Conservation (phyloP, 345 rosid species). For the Pseudoturritis turrita region DNA sequence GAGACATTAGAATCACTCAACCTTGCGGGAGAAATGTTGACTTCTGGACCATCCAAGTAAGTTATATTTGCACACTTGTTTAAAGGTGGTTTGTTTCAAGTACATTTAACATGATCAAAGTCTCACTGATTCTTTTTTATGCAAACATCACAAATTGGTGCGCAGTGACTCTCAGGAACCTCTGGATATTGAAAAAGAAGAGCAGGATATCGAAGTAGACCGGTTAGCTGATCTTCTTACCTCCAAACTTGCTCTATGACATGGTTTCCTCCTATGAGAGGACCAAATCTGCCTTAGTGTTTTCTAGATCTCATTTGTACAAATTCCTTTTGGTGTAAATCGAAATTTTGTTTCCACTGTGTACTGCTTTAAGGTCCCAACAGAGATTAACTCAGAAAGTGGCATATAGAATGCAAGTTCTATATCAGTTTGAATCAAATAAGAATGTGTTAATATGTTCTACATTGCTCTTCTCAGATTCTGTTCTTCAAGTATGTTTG, state of each 20-base stretch:
- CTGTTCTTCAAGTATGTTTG: not conserved
- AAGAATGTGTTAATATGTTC: not conserved
- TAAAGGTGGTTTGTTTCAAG: not conserved
- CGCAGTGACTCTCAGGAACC: not conserved
- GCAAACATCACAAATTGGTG: not conserved
- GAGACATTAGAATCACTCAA: constrained; percentile 7
- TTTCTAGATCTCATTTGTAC: not conserved
- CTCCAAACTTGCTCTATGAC: constrained; percentile 5
- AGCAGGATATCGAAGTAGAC: constrained; percentile 2
- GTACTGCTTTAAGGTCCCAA: not conserved
- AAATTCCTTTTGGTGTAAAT: not conserved
- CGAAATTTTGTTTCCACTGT: not conserved
- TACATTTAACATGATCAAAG: not conserved
- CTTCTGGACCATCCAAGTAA: constrained; percentile 11
- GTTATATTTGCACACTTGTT: not conserved
- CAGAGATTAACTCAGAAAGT: not conserved
- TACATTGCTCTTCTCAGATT: not conserved
- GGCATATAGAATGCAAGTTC: constrained; percentile 2
- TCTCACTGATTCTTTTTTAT: not conserved
- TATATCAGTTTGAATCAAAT: not conserved
- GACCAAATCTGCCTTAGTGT: not conserved
- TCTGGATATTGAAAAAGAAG: constrained; percentile 9
- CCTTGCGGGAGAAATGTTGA: not conserved
- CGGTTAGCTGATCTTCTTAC: constrained; percentile 6
- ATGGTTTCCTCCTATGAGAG: not conserved